These are phyloP conservation scores for Septoria linicola DNA, from an alignment of 2,329 filamentous ascomycete genomes.

Conservation along the genomic window DNA sequence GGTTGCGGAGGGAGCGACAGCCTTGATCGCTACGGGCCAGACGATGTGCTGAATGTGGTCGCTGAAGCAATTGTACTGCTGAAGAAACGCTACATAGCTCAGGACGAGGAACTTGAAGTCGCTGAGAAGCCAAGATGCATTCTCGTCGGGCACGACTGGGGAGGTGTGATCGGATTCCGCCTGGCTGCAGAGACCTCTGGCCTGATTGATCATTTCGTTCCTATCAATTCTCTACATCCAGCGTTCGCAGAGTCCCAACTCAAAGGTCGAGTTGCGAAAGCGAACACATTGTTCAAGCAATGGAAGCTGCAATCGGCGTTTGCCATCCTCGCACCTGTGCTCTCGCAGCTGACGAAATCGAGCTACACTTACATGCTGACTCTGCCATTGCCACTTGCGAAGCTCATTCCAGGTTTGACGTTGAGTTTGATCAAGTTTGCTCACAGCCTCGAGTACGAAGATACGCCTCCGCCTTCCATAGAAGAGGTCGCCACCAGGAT, in stretches of 20 bases:
- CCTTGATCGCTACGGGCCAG: conserved; percentile 50
- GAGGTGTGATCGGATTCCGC: conserved; percentile 52
- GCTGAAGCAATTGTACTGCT: conserved; percentile 55
- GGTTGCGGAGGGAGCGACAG: conserved; percentile 59
- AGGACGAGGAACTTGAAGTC: not conserved
- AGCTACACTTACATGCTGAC: conserved; percentile 44
- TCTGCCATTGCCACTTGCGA: conserved; percentile 23
- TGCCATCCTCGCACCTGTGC: conserved; percentile 37
- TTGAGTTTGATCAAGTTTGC: conserved; percentile 47
- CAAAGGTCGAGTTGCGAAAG: conserved; percentile 9
- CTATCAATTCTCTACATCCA: conserved; percentile 52
- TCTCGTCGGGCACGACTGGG: conserved; percentile 49
- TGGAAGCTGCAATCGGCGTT: conserved; percentile 10
- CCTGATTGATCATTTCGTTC: conserved; percentile 56
- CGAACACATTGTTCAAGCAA: conserved; percentile 12
- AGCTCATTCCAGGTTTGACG: conserved; percentile 39
- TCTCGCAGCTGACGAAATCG: conserved; percentile 51
- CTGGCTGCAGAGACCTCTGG: conserved; percentile 59
- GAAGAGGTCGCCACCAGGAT: conserved; percentile 35
- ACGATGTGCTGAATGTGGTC: conserved; percentile 54
- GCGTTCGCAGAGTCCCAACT: conserved; percentile 19
- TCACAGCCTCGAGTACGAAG: conserved; percentile 22
- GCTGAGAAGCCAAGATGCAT: conserved; percentile 38
- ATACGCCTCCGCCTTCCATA: conserved; percentile 6
- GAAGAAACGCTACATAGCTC: conserved; percentile 44